Base-by-base conservation (phyloP, 371 early-diverging fungal genomes). In the Fennellomyces sp. region DNA sequence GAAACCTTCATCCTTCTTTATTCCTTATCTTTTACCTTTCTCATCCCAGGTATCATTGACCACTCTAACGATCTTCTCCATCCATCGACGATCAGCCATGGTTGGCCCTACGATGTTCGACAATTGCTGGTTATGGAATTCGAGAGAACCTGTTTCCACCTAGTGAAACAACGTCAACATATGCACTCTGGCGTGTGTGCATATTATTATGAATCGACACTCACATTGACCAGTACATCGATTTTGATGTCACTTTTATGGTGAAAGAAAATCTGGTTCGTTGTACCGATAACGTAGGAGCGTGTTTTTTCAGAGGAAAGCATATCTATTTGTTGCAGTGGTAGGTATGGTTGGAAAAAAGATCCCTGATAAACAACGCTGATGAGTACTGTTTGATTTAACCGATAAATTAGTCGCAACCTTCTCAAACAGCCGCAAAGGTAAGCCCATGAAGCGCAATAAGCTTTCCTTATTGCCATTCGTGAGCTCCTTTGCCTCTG, bases 311-410 rank as follows among this genome's bases (percentile, higher is more conserved):
- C 79, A 11, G 88, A 81, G 36, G 85, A 84, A 0, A 92, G 61
- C 60, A 85, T 87, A 51, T 94, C 92, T 25, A 94, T 90, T 65
- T 94, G 94, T 60, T 94, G 94, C 10, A 94, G 71, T 11, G 94
- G 93, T 42, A 92, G 72, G 62, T 94, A 94, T 8, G 94, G 94
- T 56, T 91, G 93, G 60, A 91, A 91, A 51, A 93, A 91, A 0
- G 87, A 80, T 0, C 90, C 90, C 88, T 88, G 56, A 2, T 12
- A 38, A 57, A 54, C 55, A 45, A 15, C 7, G 7, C n/a, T 19
- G 0, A 45, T 33, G 35, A 33, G 35, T 33, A 33, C n/a, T n/a
- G n/a, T n/a, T n/a, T n/a, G n/a, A n/a, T n/a, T n/a, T n/a, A 15
- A 6, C 2, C 38, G 2, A 38, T 17, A 38, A 38, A 3, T 38